Conservation (phyloP, 192 early-diverging fungal species). For the Anaeromyces robustus region DNA sequence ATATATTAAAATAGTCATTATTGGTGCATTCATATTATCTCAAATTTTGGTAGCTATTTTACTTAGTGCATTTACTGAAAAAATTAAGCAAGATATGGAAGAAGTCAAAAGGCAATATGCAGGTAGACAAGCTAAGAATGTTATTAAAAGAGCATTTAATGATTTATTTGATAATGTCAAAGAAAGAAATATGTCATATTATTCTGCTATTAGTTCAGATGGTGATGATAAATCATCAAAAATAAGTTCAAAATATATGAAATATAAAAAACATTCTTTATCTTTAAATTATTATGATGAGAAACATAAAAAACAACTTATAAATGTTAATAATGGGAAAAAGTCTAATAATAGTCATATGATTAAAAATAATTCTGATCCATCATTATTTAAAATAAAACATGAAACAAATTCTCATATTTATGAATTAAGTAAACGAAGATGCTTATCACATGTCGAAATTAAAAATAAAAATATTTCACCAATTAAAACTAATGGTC, state of each 20-base stretch:
- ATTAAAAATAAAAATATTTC: neutral
- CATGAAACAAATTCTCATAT: neutral
- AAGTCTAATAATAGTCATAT: too few relatives aligned
- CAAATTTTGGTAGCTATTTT: neutral
- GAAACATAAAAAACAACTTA: too few relatives aligned
- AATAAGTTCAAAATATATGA: neutral
- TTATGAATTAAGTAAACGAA: neutral
- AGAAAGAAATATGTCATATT: neutral
- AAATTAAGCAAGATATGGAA: neutral
- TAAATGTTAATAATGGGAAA: too few relatives aligned
- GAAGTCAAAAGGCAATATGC: neutral
- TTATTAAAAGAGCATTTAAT: neutral
- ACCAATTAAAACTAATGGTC: neutral
- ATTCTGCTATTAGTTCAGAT: neutral
- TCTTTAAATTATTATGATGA: neutral
- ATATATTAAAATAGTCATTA: too few relatives aligned
- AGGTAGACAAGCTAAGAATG: neutral
- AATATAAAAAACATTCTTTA: neutral
- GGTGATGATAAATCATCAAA: neutral
- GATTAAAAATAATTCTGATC: neutral
- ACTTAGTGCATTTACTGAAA: neutral
- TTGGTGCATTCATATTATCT: neutral
- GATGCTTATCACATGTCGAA: neutral
- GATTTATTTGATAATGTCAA: neutral
- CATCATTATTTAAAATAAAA: neutral